Base-by-base conservation (phyloP, 2,329 filamentous ascomycete species). In the Geosmithia morbida region DNA sequence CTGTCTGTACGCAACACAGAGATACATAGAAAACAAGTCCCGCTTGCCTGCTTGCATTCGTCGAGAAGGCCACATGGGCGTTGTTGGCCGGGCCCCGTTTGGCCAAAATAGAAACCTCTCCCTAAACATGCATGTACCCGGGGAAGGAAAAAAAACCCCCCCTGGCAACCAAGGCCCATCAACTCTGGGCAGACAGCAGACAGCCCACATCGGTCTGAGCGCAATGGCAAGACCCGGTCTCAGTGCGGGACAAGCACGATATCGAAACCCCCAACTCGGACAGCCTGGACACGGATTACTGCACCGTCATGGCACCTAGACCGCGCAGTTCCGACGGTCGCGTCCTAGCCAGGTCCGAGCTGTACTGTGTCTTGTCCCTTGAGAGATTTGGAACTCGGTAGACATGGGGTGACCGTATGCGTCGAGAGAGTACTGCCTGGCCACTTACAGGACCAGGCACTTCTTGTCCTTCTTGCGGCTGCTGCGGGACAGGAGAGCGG, bases 371-470 rank as follows among this genome's bases (percentile, higher is more conserved):
- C n/a, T 33, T 39, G 37, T n/a, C 33, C 26, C 17, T 17, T 33
- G 19, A n/a, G n/a, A n/a, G n/a, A 45, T 20, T 18, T 59, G 53
- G 55, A 58, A 58, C 59, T 56, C 54, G 47, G 54, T 56, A 49
- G 48, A 47, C 48, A 49, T 45, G 51, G 29, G 47, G 48, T 51
- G 51, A 55, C 53, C 52, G 54, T 52, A 52, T 57, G 56, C 53
- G 52, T 54, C 53, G 54, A 44, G 14, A 54, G 51, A 50, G 52
- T 50, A 53, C n/a, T 50, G 51, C 46, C 41, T 48, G 45, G 46
- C 47, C 51, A 46, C 74, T 83, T 92, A 94, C 77, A 94, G 77
- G 67, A 94, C 81, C 66, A 80, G 66, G 74, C 83, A 88, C 78
- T 86, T 85, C 72, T 77, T 77, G 70, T 80, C 78, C 71, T 80